Base-by-base conservation (phyloP, 495 filamentous ascomycete species). In the Hypoxylon fuscum region DNA sequence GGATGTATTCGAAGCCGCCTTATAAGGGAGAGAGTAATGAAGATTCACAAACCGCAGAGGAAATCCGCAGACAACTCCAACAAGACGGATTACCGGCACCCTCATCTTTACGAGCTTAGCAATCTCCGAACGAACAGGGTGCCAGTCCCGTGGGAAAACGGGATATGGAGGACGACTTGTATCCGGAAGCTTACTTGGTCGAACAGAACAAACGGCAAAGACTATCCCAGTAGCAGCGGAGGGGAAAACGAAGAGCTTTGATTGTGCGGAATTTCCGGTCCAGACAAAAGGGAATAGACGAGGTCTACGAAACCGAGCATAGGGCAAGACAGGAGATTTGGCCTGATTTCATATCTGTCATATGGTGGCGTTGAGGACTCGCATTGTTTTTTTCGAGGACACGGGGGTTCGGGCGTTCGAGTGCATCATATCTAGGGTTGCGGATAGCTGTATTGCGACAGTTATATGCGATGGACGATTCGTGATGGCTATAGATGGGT, bases 11-110 rank as follows among this genome's bases (percentile, higher is more conserved):
- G 34, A 72, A 68, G 21, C 34, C 67, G 15, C 48, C 43, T 1
- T 66, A 68, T 25, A 72, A 72, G 43, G 25, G 55, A 11, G 67
- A 72, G n/a, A 21, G 57, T 11, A 69, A 68, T 6, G 74, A 74
- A 4, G 72, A 78, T 12, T 68, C 66, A 25, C 64, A 75, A 34
- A 76, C 74, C 2, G 72, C 71, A 0, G 73, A 77, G 45, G 73
- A 75, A 41, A 72, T 74, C 14, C 73, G 72, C 43, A 63, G 76
- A 34, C 77, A 79, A 42, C 52, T 77, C 32, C 72, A 73, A 43
- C 58, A 68, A 0, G 76, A 75, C 6, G 68, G 65, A 7, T 22
- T 58, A 27, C 66, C 68, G 14, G 57, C 69, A 12, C 67, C 67
- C 21, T 62, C 69, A 10, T 68, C 68, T 17, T 45, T 72, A 40